Evolutionary conservation across 805 yeast species (phyloP).

Genomic region (Lachancea mirantina): DNA sequence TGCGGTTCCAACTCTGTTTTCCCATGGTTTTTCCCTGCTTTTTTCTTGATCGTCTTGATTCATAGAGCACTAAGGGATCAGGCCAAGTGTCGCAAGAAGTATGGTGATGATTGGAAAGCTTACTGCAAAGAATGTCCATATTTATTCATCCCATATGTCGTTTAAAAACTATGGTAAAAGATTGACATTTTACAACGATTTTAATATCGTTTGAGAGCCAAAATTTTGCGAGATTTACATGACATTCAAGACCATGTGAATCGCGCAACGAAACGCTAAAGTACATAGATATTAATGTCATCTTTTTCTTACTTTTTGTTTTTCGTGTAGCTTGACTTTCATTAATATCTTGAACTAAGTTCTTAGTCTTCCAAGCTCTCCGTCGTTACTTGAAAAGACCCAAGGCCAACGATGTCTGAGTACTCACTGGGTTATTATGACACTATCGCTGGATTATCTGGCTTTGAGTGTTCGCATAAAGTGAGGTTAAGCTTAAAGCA

Average conservation of each 20-base stretch:
- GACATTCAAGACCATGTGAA: too few species aligned
- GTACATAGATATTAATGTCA: too few species aligned
- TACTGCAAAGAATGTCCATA: constrained; percentile 86
- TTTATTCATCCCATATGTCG: constrained; percentile 82
- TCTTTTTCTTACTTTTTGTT: too few species aligned
- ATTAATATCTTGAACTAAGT: too few species aligned
- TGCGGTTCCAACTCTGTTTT: constrained; percentile 84
- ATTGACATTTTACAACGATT: too few species aligned
- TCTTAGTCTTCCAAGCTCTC: too few species aligned
- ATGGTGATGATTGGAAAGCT: constrained; percentile 90
- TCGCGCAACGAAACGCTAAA: too few species aligned
- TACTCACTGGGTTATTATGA: constrained; percentile 22
- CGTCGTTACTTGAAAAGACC: too few species aligned
- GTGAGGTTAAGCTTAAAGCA: constrained; percentile 22
- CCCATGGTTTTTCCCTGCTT: constrained; percentile 94
- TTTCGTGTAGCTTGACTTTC: too few species aligned
- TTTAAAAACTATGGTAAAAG: too few species aligned
- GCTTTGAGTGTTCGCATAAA: constrained; percentile 27
- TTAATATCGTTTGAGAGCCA: too few species aligned
- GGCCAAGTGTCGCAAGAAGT: constrained; percentile 75
- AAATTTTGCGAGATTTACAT: too few species aligned
- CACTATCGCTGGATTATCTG: constrained; percentile 26
- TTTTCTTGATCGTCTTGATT: constrained; percentile 77
- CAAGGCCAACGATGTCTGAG: constrained; percentile 5
- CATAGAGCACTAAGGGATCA: constrained; percentile 90